Base-by-base conservation (phyloP, 2,329 filamentous ascomycete species). In the Colletotrichum camelliae region DNA sequence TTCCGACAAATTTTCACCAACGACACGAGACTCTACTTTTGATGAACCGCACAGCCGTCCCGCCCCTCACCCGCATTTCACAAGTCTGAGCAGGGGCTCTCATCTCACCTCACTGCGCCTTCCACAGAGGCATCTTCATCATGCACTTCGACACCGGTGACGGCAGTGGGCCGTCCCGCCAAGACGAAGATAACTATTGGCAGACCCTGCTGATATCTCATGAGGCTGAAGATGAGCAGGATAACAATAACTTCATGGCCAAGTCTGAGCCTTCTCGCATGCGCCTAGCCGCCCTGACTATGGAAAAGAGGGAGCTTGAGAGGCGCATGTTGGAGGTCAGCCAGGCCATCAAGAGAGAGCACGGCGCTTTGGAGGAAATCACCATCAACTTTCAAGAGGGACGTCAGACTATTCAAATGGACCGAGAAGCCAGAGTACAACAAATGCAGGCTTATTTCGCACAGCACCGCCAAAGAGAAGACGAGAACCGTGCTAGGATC, bases 141-240 rank as follows among this genome's bases (percentile, higher is more conserved):
- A 76, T 76, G 74, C 64, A 62, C 31, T 43, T 68, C 29, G 74
- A 74, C 57, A 61, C 35, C 4, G 74, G 64, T 21, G 70, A 76
- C 27, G 70, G 65, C 43, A 57, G 58, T 37, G 18, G 39, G 39
- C 48, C 64, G 29, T 58, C 65, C 33, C 35, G 33, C 27, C 70
- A 65, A 48, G 74, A 76, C 24, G 74, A 76, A n/a, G 70, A 76
- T 15, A 73, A 67, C 35, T 76, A 76, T 48, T 76, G 70, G 64
- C 57, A 68, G 18, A 64, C 74, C 21, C 12, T 76, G 21, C 43
- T 29, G 21, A 5, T 60, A 7, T 10, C 71, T 43, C 57, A 69
- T 4, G 65, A 76, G 29, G n/a, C 55, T 15, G 70, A 73, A 21
- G 74, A 73, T 8, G 70, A 76, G 7, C 57, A 33, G 9, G 27